Percentiles rank a stretch among this genome's conserved stretches.
Evolutionary conservation across 179 eudicot genomes (phyloP).

Genomic region (Beta macrorhiza): DNA sequence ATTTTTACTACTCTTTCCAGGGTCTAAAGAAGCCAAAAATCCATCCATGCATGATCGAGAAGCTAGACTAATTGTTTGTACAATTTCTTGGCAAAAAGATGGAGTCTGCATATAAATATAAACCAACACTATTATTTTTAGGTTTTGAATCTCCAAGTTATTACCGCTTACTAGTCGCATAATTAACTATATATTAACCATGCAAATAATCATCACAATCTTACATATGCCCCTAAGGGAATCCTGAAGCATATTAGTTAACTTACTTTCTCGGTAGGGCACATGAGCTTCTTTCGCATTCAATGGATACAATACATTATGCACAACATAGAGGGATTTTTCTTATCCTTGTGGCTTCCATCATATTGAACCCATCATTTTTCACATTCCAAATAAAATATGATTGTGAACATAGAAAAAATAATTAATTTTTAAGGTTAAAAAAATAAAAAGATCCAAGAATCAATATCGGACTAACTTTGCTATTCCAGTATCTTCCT

Average conservation of each 20-base stretch:
- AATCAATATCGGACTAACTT: no score
- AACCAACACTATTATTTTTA: not conserved
- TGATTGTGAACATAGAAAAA: no score
- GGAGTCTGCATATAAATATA: constrained; percentile 51
- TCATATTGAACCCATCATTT: constrained; percentile 42
- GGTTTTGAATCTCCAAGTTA: no score
- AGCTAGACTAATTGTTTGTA: constrained; percentile 57
- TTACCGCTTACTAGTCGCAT: no score
- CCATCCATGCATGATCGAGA: constrained; percentile 62
- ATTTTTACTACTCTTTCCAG: constrained; percentile 40
- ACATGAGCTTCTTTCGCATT: constrained; percentile 66
- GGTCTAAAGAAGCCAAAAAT: constrained; percentile 40
- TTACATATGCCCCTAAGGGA: constrained; percentile 63
- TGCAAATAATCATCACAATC: constrained; percentile 63
- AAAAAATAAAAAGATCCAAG: constrained; percentile 51
- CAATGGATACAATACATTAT: constrained; percentile 72
- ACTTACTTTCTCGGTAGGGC: constrained; percentile 45
- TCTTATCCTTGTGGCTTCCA: constrained; percentile 50
- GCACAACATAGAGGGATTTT: constrained; percentile 65
- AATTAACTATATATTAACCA: constrained; percentile 41
- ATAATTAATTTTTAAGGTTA: not conserved
- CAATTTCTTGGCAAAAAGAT: constrained; percentile 59
- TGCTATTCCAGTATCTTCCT: no score
- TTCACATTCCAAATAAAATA: constrained; percentile 54
- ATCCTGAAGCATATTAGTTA: constrained; percentile 42